Conservation (phyloP, 139 green algal genomes). For the Chlorella sp. region DNA sequence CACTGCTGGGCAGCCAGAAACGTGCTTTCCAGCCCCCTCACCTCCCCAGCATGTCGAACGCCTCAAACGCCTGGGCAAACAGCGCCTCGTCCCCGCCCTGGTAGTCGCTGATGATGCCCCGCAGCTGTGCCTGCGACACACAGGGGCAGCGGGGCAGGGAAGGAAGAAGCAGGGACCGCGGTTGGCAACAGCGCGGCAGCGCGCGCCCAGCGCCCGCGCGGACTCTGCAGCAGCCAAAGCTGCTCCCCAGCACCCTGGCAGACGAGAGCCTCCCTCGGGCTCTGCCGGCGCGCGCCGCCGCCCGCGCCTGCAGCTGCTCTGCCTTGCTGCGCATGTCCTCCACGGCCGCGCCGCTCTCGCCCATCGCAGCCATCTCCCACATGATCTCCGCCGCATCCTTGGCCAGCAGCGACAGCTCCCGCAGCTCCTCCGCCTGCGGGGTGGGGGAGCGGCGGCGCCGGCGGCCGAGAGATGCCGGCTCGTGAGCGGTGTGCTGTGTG, state of each 20-base stretch:
- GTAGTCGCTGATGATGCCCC: conserved; percentile 59
- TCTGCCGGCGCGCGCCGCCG: no score
- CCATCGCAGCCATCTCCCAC: conserved; percentile 65
- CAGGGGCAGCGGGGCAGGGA: background rate
- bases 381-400: conserved; percentile 55
- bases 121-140: conserved; percentile 45
- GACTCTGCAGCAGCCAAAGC: background rate
- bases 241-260: background rate
- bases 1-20: no score
- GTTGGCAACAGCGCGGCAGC: background rate
- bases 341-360: conserved; percentile 36
- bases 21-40: no score
- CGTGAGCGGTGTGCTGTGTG: no score
- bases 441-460: background rate
- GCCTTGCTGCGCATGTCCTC: conserved; percentile 51
- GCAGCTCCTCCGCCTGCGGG: conserved; percentile 51
- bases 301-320: conserved; percentile 43
- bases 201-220: no score
- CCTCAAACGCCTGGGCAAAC: conserved; percentile 35
- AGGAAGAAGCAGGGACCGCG: background rate
- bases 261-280: background rate
- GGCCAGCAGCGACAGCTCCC: conserved; percentile 35
- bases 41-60: conserved; percentile 50
- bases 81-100: conserved; percentile 42
- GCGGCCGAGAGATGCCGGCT: no score